phyloP scores from a whole-genome alignment of 2,329 filamentous ascomycete species.

The Sclerotinia nivalis region DNA sequence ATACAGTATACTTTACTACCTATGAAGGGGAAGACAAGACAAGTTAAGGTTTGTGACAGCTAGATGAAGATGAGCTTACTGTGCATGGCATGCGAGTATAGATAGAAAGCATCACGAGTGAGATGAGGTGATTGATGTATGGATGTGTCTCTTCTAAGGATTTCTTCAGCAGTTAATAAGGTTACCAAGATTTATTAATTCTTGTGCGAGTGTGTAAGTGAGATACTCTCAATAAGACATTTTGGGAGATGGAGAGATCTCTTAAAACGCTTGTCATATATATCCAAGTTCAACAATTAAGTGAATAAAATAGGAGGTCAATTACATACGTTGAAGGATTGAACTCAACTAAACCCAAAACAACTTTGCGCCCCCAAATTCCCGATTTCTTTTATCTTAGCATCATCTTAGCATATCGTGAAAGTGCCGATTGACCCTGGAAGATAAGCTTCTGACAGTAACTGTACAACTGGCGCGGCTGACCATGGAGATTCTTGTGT shows the following conservation, averaged over 20 bases:
- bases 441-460: not conserved
- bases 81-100: not conserved
- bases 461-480: not conserved
- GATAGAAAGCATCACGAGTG: not conserved
- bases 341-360: not conserved
- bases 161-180: slow-evolving; percentile 10
- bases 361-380: not conserved
- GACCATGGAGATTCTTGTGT: not conserved
- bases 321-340: not conserved
- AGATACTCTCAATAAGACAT: not conserved
- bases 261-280: not conserved
- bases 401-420: slow-evolving; percentile 7
- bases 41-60: not conserved
- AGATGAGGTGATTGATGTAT: not conserved
- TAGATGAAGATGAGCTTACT: not conserved
- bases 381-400: not conserved
- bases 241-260: slow-evolving; percentile 3
- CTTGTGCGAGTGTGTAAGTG: not conserved
- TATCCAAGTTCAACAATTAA: not conserved
- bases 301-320: slow-evolving; percentile 14
- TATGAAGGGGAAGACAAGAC: slow-evolving; percentile 4
- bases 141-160: not conserved
- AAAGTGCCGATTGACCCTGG: not conserved
- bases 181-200: slow-evolving; percentile 1
- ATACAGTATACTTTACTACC: not conserved